Evolutionary conservation across 2,329 filamentous ascomycete genomes (phyloP), one percentile per base, ranked within the genome.

Genomic region (Sclerotiophoma versabilis): DNA sequence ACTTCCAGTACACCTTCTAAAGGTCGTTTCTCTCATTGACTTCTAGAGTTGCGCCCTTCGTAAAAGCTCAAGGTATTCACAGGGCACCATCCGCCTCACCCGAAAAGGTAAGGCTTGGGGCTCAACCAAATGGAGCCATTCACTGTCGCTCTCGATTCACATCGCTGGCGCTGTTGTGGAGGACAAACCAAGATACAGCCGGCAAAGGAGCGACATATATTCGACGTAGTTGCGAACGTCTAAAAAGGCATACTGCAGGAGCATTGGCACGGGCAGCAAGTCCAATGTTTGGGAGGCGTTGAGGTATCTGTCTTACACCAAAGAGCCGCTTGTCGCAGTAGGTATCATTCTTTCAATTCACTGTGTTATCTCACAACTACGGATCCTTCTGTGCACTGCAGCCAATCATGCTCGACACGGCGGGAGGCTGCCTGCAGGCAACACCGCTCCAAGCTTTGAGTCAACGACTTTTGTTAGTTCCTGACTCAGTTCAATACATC

Each of bases 401-500:
- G 49, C 67, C 65, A 69, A 69, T 67, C 51, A 55, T 26, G 30
- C 48, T 37, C 34, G 26, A 36, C 17, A 42, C 41, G 15, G 38
- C 47, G 26, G 56, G 48, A 65, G 65, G 69, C 59, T 68, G 63
- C 65, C 67, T 67, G 58, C 55, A 69, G 65, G 67, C 67, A 70
- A 44, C 66, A 59, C 58, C 60, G 57, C 60, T 57, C 45, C 58
- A 45, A 37, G 19, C 3, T 56, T 64, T 66, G 60, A 67, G 54
- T 66, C 67, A 67, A 63, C 36, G 36, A 45, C 26, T 45, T 49
- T 38, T 33, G 14, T 36, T 47, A n/a, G 19, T 54, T 14, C 15
- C n/a, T 65, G 61, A 65, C 46, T 69, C 65, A 66, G 49, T 22
- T n/a, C 22, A 20, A 36, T 19, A 19, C 37, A 22, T 32, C 9